These are phyloP conservation scores for Schwanniomyces polymorphus DNA, from an alignment of 805 yeast genomes.

Conservation along the genomic window DNA sequence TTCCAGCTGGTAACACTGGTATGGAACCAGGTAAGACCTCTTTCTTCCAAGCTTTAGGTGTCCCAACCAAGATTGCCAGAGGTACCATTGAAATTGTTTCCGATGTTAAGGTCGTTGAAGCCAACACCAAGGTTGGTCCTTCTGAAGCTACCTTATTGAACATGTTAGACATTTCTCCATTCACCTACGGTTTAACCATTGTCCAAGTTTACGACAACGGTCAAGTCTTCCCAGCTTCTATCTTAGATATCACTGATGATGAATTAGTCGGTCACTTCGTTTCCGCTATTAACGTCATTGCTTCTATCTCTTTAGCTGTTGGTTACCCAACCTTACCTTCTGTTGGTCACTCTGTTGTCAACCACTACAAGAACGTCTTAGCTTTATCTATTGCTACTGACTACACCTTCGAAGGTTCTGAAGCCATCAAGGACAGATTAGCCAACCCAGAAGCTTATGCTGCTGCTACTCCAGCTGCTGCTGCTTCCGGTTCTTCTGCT, in stretches of 20 bases:
- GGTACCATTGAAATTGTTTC: conserved; percentile 99
- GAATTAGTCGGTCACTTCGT: conserved; percentile 92
- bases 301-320: conserved; percentile 94
- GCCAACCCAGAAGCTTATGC: conserved; percentile 99
- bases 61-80: conserved; percentile 99
- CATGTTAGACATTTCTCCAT: conserved; percentile 99
- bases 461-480: conserved; percentile 97
- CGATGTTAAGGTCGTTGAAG: conserved; percentile 92
- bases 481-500: conserved; percentile 63
- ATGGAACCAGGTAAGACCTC: conserved; percentile 99
- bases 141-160: conserved; percentile 98
- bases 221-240: conserved; percentile 93
- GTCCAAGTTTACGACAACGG: conserved; percentile 98
- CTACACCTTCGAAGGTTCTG: conserved; percentile 98
- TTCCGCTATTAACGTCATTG: conserved; percentile 88
- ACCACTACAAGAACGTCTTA: conserved; percentile 98
- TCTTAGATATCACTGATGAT: conserved; percentile 98
- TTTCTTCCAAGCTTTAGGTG: conserved; percentile 99
- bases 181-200: conserved; percentile 97
- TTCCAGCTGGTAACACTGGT: conserved; percentile 99
- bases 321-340: conserved; percentile 99
- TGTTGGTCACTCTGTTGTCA: conserved; percentile 97
- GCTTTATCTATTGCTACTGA: conserved; percentile 98
- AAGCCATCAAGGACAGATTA: conserved; percentile 97
- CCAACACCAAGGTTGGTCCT: conserved; percentile 91